Evolutionary conservation across 1,139 yeast genomes (phyloP).

Genomic region (Yamadazyma diospyri): DNA sequence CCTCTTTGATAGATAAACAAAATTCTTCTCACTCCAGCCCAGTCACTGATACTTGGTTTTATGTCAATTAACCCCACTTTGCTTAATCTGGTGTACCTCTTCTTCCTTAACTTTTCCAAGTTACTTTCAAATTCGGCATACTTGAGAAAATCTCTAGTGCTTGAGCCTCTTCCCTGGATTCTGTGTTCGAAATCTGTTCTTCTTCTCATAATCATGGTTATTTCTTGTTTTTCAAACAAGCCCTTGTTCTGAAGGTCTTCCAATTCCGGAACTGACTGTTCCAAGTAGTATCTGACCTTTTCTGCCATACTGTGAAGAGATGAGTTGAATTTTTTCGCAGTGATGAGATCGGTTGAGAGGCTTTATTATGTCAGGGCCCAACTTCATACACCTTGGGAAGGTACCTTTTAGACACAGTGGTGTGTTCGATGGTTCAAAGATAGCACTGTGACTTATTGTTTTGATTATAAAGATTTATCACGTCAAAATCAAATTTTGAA

Average conservation of each 20-base stretch:
- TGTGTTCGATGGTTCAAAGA: too few relatives aligned
- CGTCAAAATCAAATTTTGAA: too few relatives aligned
- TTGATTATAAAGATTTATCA: too few relatives aligned
- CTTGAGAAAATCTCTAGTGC: slow-evolving; percentile 69
- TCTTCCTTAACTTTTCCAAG: slow-evolving; percentile 72
- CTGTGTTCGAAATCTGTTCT: slow-evolving; percentile 96
- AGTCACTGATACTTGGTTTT: slow-evolving; percentile 70
- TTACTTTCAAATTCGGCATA: slow-evolving; percentile 82
- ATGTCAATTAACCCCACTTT: slow-evolving; percentile 48
- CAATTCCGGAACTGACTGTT: slow-evolving; percentile 86
- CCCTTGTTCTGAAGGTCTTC: slow-evolving; percentile 84
- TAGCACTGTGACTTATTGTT: too few relatives aligned
- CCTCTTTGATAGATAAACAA: slow-evolving; percentile 84
- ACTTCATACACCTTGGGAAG: too few relatives aligned
- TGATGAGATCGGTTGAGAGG: neutral
- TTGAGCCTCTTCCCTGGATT: slow-evolving; percentile 79
- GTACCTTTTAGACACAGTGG: too few relatives aligned
- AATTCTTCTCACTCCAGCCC: slow-evolving; percentile 83
- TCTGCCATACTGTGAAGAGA: slow-evolving; percentile 51
- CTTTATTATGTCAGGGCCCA: too few relatives aligned
- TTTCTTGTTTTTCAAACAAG: slow-evolving; percentile 75
- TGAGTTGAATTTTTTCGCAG: slow-evolving; percentile 8
- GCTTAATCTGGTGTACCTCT: slow-evolving; percentile 63
- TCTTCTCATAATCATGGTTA: slow-evolving; percentile 82
- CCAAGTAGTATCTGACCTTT: slow-evolving; percentile 72